Conservation (phyloP, 768 basidiomycete genomes). For the Leccinum arenicola region DNA sequence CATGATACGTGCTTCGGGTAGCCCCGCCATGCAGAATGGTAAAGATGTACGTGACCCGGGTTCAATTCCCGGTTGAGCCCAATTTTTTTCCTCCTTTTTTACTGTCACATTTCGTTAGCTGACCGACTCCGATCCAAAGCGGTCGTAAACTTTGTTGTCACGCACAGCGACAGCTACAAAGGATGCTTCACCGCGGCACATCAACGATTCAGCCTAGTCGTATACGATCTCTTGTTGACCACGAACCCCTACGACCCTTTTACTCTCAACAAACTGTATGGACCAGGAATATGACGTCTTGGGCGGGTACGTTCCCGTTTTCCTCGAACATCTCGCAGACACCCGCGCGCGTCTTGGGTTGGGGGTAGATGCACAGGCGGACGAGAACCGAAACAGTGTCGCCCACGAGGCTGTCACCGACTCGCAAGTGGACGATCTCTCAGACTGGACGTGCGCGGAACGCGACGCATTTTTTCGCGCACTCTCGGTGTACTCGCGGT, state of each 20-base stretch:
- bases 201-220: not conserved
- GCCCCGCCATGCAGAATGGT: constrained; percentile 24
- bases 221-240: constrained; percentile 2
- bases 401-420: not conserved
- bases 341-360: constrained; percentile 20
- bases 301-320: constrained; percentile 25
- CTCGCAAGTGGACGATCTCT: not conserved
- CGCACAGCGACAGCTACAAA: constrained; percentile 11
- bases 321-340: constrained; percentile 26
- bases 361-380: not conserved
- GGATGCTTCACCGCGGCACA: constrained; percentile 13
- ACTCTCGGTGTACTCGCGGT: constrained; percentile 60
- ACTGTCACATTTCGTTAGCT: not conserved
- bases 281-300: constrained; percentile 17
- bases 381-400: not conserved
- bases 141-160: not conserved
- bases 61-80: constrained; percentile 36
- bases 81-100: constrained; percentile 9
- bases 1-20: constrained; percentile 37
- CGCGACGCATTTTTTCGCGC: constrained; percentile 72
- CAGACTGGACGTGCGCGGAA: constrained; percentile 64
- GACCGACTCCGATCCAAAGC: not conserved
- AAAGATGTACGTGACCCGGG: constrained; percentile 37
- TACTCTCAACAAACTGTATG: constrained; percentile 1
- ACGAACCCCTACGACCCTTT: not conserved